Percentiles rank a stretch among this genome's conserved stretches.
Evolutionary conservation across 345 rosid genomes (phyloP).

Genomic region (Syzygium grande): DNA sequence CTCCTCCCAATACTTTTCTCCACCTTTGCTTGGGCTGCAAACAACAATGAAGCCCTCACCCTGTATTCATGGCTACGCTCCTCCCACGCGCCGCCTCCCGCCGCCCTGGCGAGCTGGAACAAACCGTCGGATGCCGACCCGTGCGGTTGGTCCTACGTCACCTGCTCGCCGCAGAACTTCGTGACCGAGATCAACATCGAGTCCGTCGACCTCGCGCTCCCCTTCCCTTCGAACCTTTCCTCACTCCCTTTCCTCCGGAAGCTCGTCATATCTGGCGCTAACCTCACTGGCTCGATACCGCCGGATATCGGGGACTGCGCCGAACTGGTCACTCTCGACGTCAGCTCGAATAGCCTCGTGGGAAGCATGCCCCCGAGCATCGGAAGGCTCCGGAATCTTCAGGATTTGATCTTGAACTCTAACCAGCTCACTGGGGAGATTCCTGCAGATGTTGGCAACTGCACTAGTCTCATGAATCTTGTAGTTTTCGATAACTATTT

Average conservation of each 20-base stretch:
- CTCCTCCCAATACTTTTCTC: conserved; percentile 14
- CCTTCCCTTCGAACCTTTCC: conserved; percentile 49
- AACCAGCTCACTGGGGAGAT: conserved; percentile 60
- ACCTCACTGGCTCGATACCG: conserved; percentile 60
- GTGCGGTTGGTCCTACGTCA: conserved; percentile 58
- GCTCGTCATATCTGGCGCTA: conserved; percentile 46
- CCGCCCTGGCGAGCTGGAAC: conserved; percentile 39
- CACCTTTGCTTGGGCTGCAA: conserved; percentile 6
- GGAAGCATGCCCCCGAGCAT: conserved; percentile 65
- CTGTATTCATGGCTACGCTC: conserved; percentile 50
- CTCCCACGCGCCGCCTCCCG: conserved; percentile 26
- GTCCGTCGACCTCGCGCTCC: conserved; percentile 45
- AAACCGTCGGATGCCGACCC: conserved; percentile 50
- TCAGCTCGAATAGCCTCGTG: conserved; percentile 63
- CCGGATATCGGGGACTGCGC: conserved; percentile 41
- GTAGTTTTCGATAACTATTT: conserved; percentile 56
- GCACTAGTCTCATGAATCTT: conserved; percentile 49
- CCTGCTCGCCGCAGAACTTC: conserved; percentile 32
- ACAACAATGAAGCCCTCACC: conserved; percentile 35
- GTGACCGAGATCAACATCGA: conserved; percentile 54
- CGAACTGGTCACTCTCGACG: conserved; percentile 30
- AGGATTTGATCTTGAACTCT: conserved; percentile 58
- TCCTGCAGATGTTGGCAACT: conserved; percentile 58
- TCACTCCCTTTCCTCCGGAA: conserved; percentile 41
- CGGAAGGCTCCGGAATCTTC: conserved; percentile 58